These are phyloP conservation scores for Somion occarium DNA, from an alignment of 1,284 basidiomycete genomes.

Conservation along the genomic window DNA sequence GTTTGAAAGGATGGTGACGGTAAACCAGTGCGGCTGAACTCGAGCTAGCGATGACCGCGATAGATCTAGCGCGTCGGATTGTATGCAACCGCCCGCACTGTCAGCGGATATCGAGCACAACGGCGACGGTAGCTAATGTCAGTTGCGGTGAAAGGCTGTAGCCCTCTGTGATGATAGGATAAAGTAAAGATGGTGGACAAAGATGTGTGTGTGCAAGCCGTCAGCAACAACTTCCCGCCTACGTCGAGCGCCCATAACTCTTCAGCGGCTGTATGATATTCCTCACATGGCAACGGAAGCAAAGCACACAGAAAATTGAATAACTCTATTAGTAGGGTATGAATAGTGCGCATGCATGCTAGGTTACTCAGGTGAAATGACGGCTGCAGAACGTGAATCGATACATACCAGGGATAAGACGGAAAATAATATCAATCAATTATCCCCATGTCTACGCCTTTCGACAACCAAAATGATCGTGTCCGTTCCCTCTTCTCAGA, in stretches of 20 bases:
- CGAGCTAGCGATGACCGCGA: constrained; percentile 27
- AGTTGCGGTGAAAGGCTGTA: background rate
- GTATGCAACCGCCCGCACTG: constrained; percentile 13
- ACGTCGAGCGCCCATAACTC: background rate
- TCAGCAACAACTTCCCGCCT: too few species aligned
- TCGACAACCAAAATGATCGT: constrained; percentile 45
- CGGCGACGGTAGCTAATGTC: constrained; percentile 10
- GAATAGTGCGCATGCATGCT: too few species aligned
- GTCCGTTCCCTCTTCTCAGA: constrained; percentile 20
- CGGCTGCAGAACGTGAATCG: too few species aligned
- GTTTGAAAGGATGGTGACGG: constrained; percentile 4
- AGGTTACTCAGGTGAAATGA: too few species aligned
- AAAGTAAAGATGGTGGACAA: background rate
- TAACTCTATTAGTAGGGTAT: too few species aligned
- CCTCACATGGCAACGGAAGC: constrained; percentile 3
- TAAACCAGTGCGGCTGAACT: background rate
- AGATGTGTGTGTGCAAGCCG: too few species aligned
- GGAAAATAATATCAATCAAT: constrained; percentile 17
- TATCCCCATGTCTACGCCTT: constrained; percentile 21
- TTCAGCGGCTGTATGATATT: background rate
- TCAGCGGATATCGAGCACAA: background rate
- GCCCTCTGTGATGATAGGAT: background rate
- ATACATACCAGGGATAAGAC: too few species aligned
- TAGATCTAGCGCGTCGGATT: constrained; percentile 17
- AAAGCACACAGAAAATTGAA: constrained; percentile 15